Evolutionary conservation across 345 rosid species (phyloP), one percentile per base, ranked within the genome.

Genomic region (Brassica nigra): DNA sequence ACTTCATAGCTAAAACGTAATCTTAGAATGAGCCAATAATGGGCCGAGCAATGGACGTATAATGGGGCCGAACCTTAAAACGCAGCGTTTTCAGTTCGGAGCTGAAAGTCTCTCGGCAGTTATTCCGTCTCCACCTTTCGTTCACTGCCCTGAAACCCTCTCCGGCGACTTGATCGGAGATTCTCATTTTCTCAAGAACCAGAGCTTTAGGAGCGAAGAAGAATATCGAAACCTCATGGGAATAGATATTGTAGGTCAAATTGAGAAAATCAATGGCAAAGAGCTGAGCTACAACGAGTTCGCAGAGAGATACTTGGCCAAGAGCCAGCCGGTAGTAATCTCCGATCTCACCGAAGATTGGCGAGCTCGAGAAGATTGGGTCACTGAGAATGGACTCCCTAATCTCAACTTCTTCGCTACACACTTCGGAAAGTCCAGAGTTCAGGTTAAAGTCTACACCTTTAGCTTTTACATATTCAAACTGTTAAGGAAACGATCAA

Each of bases 351-450:
- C 88, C 87, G 96, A 91, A 39, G 87, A 86, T 57, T 92, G 98
- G 99, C 76, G 84, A 72, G 93, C 98, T 82, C 87, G 89, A 76
- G 73, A 68, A 76, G 94, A 95, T 77, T 95, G 99, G 98, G 88
- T 93, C 82, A 70, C 69, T 62, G 57, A 65, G 20, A 76, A 79
- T 83, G 97, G 86, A 44, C 73, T 6, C 70, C 95, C 97, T 11
- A 83, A 92, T 71, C 91, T 91, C 72, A 77, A 42, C 1, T 89
- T 91, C 83, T 86, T 92, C 75, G 82, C 88, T 5, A 78, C 91
- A 76, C 89, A 86, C 77, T 95, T 91, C 73, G 91, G 93, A 14
- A 78, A 86, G 66, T 91, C 99, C 65, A 88, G 37, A 78, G 97
- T 90, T 80, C 98, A 93, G 93, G 99, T 91, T 66, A 52, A 12